Base-by-base conservation (phyloP, 1,284 basidiomycete species). In the Ustilago crameri region DNA sequence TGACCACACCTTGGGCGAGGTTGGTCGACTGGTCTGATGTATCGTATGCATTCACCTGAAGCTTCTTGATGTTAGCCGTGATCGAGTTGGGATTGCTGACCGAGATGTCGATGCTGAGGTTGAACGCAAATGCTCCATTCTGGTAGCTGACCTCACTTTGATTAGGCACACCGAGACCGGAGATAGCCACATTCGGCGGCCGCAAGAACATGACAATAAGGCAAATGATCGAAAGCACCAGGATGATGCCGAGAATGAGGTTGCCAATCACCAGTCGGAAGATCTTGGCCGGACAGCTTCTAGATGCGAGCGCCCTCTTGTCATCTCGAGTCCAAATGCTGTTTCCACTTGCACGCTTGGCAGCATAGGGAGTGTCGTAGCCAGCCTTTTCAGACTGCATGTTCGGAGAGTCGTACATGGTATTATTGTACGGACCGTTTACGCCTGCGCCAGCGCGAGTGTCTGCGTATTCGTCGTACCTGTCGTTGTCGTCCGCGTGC, bases 21-120 rank as follows among this genome's bases (percentile, higher is more conserved):
- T 60, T 45, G 10, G 59, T 64, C 10, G 52, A 46, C 34, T 56
- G 66, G 9, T 74, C 60, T n/a, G 34, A 27, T 3, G 58, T 30
- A 48, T 81, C 80, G 60, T 74, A 81, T 0, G 71, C 67, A 9
- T 67, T 68, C 2, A 80, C 81, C 23, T 45, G 57, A 46, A 81
- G 56, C 44, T 76, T 59, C 17, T 68, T 75, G 38, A 82, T 60
- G 14, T 43, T 71, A 18, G 79, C 76, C 23, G 79, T 70, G 64
- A 82, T 75, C 47, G 74, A 71, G 72, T 82, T 82, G 18, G 81
- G 80, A 41, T 82, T 82, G 50, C 75, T 70, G 42, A 82, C 54
- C 35, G 74, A 60, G 41, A 80, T 76, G 42, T 72, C 60, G 50
- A 82, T 50, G n/a, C 59, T 74, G 49, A 77, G 69, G 49, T 80